Percentiles rank a stretch among this genome's conserved stretches.
Conservation (phyloP, 1,284 basidiomycete species). For the Malassezia arunalokei region DNA sequence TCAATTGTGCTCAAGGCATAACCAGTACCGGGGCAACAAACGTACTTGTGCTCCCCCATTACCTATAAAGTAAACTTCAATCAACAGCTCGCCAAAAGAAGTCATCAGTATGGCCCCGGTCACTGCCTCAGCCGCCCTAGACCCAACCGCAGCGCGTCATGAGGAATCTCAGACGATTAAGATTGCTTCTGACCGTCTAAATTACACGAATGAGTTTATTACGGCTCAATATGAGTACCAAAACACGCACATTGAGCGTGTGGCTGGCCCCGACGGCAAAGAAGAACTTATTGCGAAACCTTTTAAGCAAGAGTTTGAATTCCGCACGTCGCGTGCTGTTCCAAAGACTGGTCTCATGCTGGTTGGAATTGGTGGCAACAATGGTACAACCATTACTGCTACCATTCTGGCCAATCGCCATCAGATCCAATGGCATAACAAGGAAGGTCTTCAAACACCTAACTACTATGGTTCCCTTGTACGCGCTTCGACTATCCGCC, state of each 20-base stretch:
- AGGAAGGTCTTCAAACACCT: constrained; percentile 78
- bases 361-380: constrained; percentile 93
- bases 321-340: constrained; percentile 77
- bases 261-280: constrained; percentile 30
- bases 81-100: no score
- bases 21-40: constrained; percentile 39
- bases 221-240: constrained; percentile 40
- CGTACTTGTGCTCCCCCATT: constrained; percentile 39
- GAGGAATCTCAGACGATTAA: constrained; percentile 39
- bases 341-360: constrained; percentile 92
- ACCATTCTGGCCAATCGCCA: constrained; percentile 93
- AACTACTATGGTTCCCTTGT: constrained; percentile 70
- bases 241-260: constrained; percentile 42
- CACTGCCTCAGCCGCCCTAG: constrained; percentile 25
- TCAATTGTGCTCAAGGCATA: constrained; percentile 40
- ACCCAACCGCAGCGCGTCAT: constrained; percentile 44
- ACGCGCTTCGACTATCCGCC: constrained; percentile 82
- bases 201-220: constrained; percentile 38
- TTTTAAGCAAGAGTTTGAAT: constrained; percentile 53
- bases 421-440: constrained; percentile 89
- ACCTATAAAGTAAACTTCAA: constrained; percentile 24
- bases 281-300: constrained; percentile 41
- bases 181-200: constrained; percentile 41
- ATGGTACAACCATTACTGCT: constrained; percentile 84
- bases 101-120: constrained; percentile 30